Percentiles rank a stretch among this genome's conserved stretches.
Evolutionary conservation across 2,329 filamentous ascomycete genomes (phyloP).

Genomic region (Aschersonia sp.): DNA sequence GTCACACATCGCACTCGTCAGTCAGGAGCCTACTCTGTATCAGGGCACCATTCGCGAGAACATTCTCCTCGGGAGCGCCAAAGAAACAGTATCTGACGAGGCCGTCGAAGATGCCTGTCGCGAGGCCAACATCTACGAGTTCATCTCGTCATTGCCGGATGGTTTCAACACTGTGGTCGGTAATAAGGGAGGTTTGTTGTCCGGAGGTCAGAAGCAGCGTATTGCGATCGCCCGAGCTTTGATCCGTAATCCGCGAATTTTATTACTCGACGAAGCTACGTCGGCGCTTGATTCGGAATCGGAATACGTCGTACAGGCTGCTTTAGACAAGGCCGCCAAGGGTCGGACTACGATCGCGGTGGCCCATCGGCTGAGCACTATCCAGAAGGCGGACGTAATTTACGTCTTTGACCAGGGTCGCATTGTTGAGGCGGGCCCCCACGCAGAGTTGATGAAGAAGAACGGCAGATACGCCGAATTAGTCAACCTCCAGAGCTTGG

Average conservation of each 20-base stretch:
- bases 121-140: slow-evolving; percentile 87
- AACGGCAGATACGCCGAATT: slow-evolving; percentile 65
- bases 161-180: slow-evolving; percentile 79
- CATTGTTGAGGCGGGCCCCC: slow-evolving; percentile 74
- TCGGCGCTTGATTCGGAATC: slow-evolving; percentile 62
- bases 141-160: slow-evolving; percentile 73
- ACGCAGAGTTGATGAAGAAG: slow-evolving; percentile 54
- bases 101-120: slow-evolving; percentile 66
- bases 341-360: slow-evolving; percentile 87
- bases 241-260: slow-evolving; percentile 77
- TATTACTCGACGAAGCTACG: slow-evolving; percentile 74
- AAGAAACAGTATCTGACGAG: slow-evolving; percentile 55
- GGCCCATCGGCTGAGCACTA: slow-evolving; percentile 81
- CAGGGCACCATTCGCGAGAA: slow-evolving; percentile 87
- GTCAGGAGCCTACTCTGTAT: slow-evolving; percentile 88
- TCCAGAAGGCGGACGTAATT: slow-evolving; percentile 87
- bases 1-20: slow-evolving; percentile 71
- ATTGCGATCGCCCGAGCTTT: slow-evolving; percentile 86
- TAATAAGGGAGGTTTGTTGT: slow-evolving; percentile 71
- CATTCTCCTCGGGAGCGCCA: slow-evolving; percentile 62
- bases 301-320: slow-evolving; percentile 69
- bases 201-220: slow-evolving; percentile 88
- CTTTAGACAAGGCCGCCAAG: slow-evolving; percentile 68
- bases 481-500: slow-evolving; percentile 67
- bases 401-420: slow-evolving; percentile 91